Percentiles rank a stretch among this genome's conserved stretches.
These are phyloP conservation scores for Plasmodium chabaudi DNA, from an alignment of 169 alveolate genomes.

Conservation along the genomic window DNA sequence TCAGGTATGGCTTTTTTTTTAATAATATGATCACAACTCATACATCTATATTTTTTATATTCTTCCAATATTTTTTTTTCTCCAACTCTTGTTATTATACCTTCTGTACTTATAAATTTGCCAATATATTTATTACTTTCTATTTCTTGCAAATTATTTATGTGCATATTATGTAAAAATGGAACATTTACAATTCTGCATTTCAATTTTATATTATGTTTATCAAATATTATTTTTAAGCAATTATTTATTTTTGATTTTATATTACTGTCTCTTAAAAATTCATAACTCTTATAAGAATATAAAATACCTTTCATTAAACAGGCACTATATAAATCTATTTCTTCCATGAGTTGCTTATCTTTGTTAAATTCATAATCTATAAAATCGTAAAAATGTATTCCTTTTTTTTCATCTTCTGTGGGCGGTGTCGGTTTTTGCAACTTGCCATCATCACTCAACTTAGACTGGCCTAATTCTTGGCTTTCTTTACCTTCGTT, in stretches of 20 bases:
- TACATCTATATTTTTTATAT: conserved; percentile 81
- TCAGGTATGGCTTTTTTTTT: conserved; percentile 80
- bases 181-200: conserved; percentile 58
- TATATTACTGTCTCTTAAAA: conserved; percentile 30
- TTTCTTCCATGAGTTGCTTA: conserved; percentile 38
- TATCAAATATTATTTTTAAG: conserved; percentile 57
- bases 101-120: conserved; percentile 54
- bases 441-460: background rate
- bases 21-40: conserved; percentile 77
- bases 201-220: conserved; percentile 51
- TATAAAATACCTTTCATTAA: conserved; percentile 46
- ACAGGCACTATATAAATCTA: conserved; percentile 50
- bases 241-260: conserved; percentile 64
- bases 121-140: conserved; percentile 58
- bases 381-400: conserved; percentile 23
- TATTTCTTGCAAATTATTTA: conserved; percentile 47
- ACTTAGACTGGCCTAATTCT: no score
- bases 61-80: conserved; percentile 80
- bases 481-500: no score
- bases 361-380: conserved; percentile 49
- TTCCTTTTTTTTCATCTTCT: background rate
- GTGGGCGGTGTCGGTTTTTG: no score
- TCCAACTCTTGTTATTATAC: conserved; percentile 77
- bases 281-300: conserved; percentile 30
- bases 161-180: conserved; percentile 43